Evolutionary conservation across 2,329 filamentous ascomycete genomes (phyloP).

Genomic region (Colletotrichum sp.): DNA sequence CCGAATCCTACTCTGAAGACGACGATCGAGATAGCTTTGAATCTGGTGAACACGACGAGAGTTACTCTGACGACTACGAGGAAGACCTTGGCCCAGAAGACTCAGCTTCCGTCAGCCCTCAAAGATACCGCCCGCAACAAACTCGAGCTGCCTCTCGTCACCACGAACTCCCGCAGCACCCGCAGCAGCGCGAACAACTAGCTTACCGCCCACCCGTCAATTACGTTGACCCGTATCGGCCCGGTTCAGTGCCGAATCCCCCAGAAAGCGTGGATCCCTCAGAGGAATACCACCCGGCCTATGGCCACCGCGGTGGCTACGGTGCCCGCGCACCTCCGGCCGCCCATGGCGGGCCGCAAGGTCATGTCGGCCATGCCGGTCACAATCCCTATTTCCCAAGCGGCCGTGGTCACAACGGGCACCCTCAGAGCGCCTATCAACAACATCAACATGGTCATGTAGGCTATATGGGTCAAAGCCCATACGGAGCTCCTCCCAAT

Average conservation of each 20-base stretch:
- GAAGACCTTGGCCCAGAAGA: slow-evolving; percentile 54
- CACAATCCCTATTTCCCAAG: slow-evolving; percentile 1
- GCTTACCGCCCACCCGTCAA: slow-evolving; percentile 1
- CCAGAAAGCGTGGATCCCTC: slow-evolving; percentile 68
- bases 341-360: slow-evolving; percentile 19
- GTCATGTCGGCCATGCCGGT: slow-evolving; percentile 23
- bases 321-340: slow-evolving; percentile 12
- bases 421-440: slow-evolving; percentile 34
- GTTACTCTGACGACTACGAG: slow-evolving; percentile 35
- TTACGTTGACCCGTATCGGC: slow-evolving; percentile 39
- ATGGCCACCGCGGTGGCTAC: slow-evolving; percentile 37
- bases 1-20: slow-evolving; percentile 42
- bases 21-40: slow-evolving; percentile 36
- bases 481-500: slow-evolving; percentile 36
- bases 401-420: slow-evolving; percentile 29
- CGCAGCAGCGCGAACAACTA: slow-evolving; percentile 25
- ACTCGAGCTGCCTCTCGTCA: slow-evolving; percentile 22
- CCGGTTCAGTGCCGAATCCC: slow-evolving; percentile 51
- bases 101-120: slow-evolving; percentile 57
- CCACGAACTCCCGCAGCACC: slow-evolving; percentile 31
- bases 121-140: slow-evolving; percentile 25
- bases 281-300: slow-evolving; percentile 61
- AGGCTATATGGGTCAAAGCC: slow-evolving; percentile 38
- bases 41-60: slow-evolving; percentile 27
- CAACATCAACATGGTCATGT: slow-evolving; percentile 42